A percentile compares a stretch with the other conserved stretches of the same genome.
These are phyloP conservation scores for Ministeria vibrans DNA, from an alignment of 78 protist species.

Conservation along the genomic window DNA sequence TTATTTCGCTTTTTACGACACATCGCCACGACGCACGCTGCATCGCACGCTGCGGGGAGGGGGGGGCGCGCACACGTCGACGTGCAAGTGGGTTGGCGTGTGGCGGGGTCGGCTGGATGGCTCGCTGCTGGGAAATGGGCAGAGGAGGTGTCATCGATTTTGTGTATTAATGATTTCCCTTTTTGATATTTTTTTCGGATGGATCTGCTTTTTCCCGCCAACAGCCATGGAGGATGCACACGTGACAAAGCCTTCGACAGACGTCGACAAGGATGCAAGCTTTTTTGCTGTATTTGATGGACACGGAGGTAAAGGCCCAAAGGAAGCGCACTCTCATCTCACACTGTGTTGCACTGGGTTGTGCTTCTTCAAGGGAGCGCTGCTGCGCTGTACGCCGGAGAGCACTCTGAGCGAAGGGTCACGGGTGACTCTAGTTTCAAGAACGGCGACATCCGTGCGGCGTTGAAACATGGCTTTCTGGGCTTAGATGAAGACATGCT, in stretches of 20 bases:
- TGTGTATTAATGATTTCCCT: no score
- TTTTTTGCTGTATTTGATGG: conserved; percentile 28
- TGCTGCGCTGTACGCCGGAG: no score
- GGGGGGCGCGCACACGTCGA: not conserved
- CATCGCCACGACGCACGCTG: not conserved
- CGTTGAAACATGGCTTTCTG: no score
- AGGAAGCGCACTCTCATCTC: no score
- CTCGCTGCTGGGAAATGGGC: no score
- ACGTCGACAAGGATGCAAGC: not conserved
- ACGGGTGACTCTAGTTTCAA: no score
- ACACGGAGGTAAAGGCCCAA: not conserved
- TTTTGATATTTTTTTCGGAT: not conserved
- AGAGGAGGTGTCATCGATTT: no score
- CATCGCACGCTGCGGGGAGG: not conserved
- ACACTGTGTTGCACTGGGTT: no score
- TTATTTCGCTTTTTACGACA: not conserved
- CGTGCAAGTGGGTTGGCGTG: not conserved
- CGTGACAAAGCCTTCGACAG: not conserved
- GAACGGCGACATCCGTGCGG: no score
- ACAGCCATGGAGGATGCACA: conserved; percentile 33
- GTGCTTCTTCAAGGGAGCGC: no score
- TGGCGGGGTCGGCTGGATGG: not conserved
- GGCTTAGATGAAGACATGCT: no score
- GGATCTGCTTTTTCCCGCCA: not conserved
- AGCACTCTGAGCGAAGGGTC: no score